These are phyloP conservation scores for Podospora didyma DNA, from an alignment of 495 filamentous ascomycete genomes.

Conservation along the genomic window DNA sequence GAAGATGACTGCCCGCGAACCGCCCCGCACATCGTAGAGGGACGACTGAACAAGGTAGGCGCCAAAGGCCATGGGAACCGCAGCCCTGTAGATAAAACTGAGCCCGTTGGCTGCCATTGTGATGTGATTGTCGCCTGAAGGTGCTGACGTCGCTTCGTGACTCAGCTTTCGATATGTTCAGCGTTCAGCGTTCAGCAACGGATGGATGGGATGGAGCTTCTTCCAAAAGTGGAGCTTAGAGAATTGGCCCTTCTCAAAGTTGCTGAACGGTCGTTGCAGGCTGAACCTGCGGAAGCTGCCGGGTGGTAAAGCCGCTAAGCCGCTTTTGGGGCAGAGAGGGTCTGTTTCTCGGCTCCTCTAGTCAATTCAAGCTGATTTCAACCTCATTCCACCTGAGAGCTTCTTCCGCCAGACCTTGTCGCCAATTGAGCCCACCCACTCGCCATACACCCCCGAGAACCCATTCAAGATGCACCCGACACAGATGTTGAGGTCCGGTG, in stretches of 20 bases:
- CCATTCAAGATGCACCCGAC: slow-evolving; percentile 60
- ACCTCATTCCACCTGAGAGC: slow-evolving; percentile 17
- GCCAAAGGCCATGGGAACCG: slow-evolving; percentile 65
- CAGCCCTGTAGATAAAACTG: slow-evolving; percentile 60
- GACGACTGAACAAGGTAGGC: slow-evolving; percentile 62
- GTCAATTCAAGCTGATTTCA: slow-evolving; percentile 21
- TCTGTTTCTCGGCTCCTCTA: slow-evolving; percentile 22
- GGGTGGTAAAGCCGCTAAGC: slow-evolving; percentile 20
- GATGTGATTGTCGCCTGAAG: slow-evolving; percentile 3
- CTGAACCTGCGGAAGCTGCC: slow-evolving; percentile 11
- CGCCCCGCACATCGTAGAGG: slow-evolving; percentile 96
- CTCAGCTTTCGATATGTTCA: slow-evolving; percentile 6
- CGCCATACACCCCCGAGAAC: slow-evolving; percentile 19
- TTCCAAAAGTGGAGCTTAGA: slow-evolving; percentile 18
- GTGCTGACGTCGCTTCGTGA: too few species aligned
- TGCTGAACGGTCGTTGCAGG: slow-evolving; percentile 3
- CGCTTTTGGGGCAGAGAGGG: slow-evolving; percentile 33
- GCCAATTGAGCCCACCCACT: slow-evolving; percentile 27
- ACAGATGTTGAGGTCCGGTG: slow-evolving; percentile 52
- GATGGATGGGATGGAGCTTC: slow-evolving; percentile 23
- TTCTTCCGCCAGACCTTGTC: slow-evolving; percentile 15
- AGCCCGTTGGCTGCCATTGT: slow-evolving; percentile 56
- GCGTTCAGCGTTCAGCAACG: too few species aligned
- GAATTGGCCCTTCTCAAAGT: too few species aligned
- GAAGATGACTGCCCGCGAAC: slow-evolving; percentile 95